These are phyloP conservation scores for Drechmeria coniospora DNA, from an alignment of 2,329 filamentous ascomycete species.

Conservation along the genomic window DNA sequence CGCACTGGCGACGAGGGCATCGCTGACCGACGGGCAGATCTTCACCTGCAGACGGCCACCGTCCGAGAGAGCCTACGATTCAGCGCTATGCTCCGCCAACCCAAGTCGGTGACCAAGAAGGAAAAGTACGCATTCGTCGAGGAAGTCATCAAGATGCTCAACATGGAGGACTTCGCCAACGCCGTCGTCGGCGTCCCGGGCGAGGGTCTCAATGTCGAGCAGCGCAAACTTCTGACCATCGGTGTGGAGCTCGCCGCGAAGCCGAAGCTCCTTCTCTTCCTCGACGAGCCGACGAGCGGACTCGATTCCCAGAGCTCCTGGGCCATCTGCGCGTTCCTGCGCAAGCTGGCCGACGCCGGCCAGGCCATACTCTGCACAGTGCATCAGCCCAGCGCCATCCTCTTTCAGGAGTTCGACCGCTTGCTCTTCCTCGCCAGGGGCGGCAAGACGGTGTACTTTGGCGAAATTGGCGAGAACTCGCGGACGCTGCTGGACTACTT, in stretches of 20 bases:
- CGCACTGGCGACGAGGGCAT: not conserved
- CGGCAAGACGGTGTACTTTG: conserved; percentile 55
- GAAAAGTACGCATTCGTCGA: conserved; percentile 50
- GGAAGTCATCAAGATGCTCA: conserved; percentile 48
- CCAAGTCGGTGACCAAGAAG: conserved; percentile 31
- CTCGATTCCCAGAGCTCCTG: conserved; percentile 49
- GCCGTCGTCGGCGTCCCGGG: conserved; percentile 49
- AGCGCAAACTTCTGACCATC: conserved; percentile 46
- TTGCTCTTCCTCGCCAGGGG: conserved; percentile 49
- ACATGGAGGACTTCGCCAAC: conserved; percentile 52
- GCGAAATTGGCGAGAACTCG: conserved; percentile 46
- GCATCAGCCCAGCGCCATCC: conserved; percentile 36
- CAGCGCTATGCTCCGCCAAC: conserved; percentile 42
- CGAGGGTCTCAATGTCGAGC: conserved; percentile 44
- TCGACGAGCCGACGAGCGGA: conserved; percentile 46
- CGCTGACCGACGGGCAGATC: conserved; percentile 20
- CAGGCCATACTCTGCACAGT: conserved; percentile 40
- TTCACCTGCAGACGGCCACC: conserved; percentile 39
- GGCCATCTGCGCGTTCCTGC: conserved; percentile 46
- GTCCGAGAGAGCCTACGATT: conserved; percentile 39
- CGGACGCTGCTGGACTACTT: conserved; percentile 46
- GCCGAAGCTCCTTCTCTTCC: conserved; percentile 42
- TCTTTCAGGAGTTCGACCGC: conserved; percentile 42
- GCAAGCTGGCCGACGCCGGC: conserved; percentile 40
- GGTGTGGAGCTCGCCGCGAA: conserved; percentile 43